These are phyloP conservation scores for Gomphus sp. DNA, from an alignment of 1,284 basidiomycete genomes.

Conservation along the genomic window DNA sequence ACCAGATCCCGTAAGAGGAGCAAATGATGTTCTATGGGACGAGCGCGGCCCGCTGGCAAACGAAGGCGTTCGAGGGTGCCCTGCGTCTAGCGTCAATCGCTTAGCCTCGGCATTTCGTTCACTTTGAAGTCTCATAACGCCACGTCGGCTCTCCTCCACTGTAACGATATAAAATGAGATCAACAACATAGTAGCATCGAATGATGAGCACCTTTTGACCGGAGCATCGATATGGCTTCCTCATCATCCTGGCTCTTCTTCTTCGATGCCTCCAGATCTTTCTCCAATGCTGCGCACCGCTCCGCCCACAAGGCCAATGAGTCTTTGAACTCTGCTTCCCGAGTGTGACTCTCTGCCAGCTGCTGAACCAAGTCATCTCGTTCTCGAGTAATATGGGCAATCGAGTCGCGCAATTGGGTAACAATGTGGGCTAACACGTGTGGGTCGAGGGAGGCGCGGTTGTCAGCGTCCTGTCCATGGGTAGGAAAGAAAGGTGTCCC, in stretches of 20 bases:
- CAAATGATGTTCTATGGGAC: conserved; percentile 62
- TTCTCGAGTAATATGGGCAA: conserved; percentile 55
- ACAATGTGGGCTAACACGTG: conserved; percentile 66
- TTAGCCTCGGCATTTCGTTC: conserved; percentile 44
- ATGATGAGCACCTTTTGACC: conserved; percentile 72
- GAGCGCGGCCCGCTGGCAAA: conserved; percentile 34
- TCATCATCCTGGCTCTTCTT: conserved; percentile 67
- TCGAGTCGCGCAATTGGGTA: conserved; percentile 50
- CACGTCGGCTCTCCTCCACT: conserved; percentile 42
- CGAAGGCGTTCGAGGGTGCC: conserved; percentile 34
- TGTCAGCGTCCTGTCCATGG: conserved; percentile 8
- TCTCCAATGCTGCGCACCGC: conserved; percentile 50
- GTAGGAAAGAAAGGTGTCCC: conserved; percentile 22
- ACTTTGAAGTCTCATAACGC: conserved; percentile 84
- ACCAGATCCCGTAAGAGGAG: conserved; percentile 50
- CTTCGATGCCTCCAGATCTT: conserved; percentile 48
- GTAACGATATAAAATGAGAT: neutral
- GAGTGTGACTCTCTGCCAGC: conserved; percentile 38
- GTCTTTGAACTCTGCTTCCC: conserved; percentile 51
- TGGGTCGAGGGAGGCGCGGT: conserved; percentile 54
- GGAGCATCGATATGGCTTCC: conserved; percentile 69
- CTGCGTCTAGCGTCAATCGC: conserved; percentile 42
- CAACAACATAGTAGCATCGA: neutral
- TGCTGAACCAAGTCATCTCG: conserved; percentile 50
- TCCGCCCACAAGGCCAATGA: conserved; percentile 54